Percentiles rank a stretch among this genome's conserved stretches.
phyloP scores from a whole-genome alignment of 73 alveolate species.

The Stentor coeruleus region DNA sequence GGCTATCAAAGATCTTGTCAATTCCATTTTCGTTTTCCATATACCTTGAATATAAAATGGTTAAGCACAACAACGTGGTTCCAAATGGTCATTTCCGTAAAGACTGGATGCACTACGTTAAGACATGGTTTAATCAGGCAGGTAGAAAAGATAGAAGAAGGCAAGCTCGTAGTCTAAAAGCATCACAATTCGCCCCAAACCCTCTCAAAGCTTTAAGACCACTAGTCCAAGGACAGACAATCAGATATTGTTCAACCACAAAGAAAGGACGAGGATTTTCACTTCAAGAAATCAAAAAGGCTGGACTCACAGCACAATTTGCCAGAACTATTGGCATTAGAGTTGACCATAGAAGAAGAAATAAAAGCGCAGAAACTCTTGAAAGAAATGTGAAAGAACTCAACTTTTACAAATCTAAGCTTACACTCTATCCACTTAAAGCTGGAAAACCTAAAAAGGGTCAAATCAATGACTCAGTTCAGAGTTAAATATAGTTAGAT shows the following conservation, averaged over 20 bases:
- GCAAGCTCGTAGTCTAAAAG: slow-evolving; percentile 46
- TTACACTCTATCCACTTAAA: slow-evolving; percentile 92
- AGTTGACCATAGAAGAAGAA: slow-evolving; percentile 97
- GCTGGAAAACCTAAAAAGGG: slow-evolving; percentile 93
- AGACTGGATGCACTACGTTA: slow-evolving; percentile 84
- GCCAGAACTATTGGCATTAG: slow-evolving; percentile 98
- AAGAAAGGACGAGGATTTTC: slow-evolving; percentile 97
- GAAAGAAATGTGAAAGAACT: slow-evolving; percentile 89
- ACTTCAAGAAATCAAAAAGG: slow-evolving; percentile 84
- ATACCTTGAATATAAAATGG: slow-evolving; percentile 20
- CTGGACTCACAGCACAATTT: slow-evolving; percentile 81
- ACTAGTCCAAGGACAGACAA: slow-evolving; percentile 73
- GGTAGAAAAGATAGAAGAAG: slow-evolving; percentile 74
- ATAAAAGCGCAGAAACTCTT: slow-evolving; percentile 81
- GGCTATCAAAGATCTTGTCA: no score
- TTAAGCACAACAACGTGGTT: slow-evolving; percentile 64
- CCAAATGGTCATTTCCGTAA: slow-evolving; percentile 83
- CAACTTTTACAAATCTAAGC: slow-evolving; percentile 82
- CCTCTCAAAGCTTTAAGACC: slow-evolving; percentile 84
- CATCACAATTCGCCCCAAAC: slow-evolving; percentile 61
- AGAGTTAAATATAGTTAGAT: neutral
- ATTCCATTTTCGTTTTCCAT: no score
- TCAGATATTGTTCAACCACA: slow-evolving; percentile 70
- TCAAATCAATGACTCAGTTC: slow-evolving; percentile 51
- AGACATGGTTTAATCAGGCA: slow-evolving; percentile 88